Evolutionary conservation across 805 yeast species (phyloP).

Genomic region (Wickerhamiella dianesei): DNA sequence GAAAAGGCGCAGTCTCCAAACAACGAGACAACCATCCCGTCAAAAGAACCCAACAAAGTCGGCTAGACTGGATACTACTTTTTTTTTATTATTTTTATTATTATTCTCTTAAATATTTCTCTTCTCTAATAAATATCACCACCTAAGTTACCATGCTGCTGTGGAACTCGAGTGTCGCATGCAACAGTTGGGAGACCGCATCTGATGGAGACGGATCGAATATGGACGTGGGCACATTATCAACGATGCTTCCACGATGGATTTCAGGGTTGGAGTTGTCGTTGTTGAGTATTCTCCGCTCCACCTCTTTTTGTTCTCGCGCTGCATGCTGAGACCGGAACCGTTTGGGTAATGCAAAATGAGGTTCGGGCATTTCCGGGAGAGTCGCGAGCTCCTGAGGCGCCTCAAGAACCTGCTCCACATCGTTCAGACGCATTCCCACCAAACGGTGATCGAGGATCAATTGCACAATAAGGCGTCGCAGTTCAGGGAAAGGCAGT

Average conservation of each 20-base stretch:
- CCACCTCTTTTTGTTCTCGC: not conserved
- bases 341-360: not conserved
- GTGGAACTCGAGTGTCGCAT: not conserved
- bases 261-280: not conserved
- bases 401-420: slow-evolving; percentile 1
- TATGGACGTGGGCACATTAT: not conserved
- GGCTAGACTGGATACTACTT: not conserved
- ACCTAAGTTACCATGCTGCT: not conserved
- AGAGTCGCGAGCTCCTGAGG: not conserved
- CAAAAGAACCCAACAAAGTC: not conserved
- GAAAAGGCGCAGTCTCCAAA: not conserved
- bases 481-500: slow-evolving; percentile 14
- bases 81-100: too few relatives aligned
- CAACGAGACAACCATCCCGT: not conserved
- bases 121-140: not conserved
- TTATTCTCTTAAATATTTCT: not conserved
- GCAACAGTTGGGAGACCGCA: not conserved
- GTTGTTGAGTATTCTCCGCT: not conserved
- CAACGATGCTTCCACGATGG: not conserved
- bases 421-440: slow-evolving; percentile 21
- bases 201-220: not conserved
- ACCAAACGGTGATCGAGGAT: slow-evolving; percentile 22
- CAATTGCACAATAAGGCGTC: slow-evolving; percentile 17
- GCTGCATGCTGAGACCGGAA: not conserved
- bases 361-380: not conserved